Evolutionary conservation across 805 yeast species (phyloP), one percentile per base, ranked within the genome.

Genomic region (Barnettozyma vustinii): DNA sequence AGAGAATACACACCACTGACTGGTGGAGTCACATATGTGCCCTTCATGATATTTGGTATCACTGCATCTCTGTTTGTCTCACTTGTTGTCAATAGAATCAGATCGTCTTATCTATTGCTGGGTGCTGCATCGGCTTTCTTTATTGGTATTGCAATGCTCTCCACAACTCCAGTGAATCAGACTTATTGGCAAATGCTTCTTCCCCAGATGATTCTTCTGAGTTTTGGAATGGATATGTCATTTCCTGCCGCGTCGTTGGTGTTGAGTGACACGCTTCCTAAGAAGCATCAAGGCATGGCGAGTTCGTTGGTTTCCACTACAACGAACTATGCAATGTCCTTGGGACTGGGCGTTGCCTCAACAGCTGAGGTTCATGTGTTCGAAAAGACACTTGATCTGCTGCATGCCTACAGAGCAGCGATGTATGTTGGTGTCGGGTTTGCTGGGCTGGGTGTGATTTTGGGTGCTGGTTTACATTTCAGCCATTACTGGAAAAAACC

Each of bases 211-310:
- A 55, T 81, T 16, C 65, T 85, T 6, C 65, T 79, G 5, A 75
- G 82, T 13, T 83, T 81, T 72, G 95, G 89, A 2, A 84, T 86
- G 90, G 92, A 86, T 61, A 68, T 82, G 62, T 80, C 87, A 25
- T 86, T 84, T 63, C 92, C 94, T 0, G 83, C 91, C 1, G 81
- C 86, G 0, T 78, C 89, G 0, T 71, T 85, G 44, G 73, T 83
- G 13, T 62, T 85, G 39, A 76, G 84, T 8, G 81, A 80, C 51
- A 68, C 68, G 42, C 67, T 85, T 35, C 90, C 91, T 0, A 63
- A 70, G 43, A 70, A 75, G 50, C 79, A 81, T 55, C 94, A 86
- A 65, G 94, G 92, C 9, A 78, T 83, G 75, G 91, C 90, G 0
- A 90, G 89, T 0, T 82, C 89, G 0, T 67, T 86, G 44, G 82